These are phyloP conservation scores for Quercus bicolor DNA, from an alignment of 306 rosid genomes.

Conservation along the genomic window DNA sequence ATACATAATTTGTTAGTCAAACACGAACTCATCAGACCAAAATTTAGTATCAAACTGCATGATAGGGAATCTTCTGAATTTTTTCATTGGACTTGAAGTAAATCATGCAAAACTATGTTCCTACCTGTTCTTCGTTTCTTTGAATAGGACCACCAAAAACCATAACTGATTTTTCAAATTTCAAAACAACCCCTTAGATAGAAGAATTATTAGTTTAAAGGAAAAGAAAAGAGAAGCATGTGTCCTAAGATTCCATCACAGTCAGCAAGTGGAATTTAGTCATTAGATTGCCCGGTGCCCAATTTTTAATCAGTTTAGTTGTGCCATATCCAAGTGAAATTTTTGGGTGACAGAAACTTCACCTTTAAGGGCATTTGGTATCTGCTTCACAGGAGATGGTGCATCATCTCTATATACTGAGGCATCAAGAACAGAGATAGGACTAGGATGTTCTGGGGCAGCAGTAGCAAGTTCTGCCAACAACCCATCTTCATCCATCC, in stretches of 20 bases:
- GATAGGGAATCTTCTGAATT: background rate
- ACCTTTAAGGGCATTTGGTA: slow-evolving; percentile 53
- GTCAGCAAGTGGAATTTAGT: background rate
- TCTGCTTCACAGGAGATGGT: slow-evolving; percentile 56
- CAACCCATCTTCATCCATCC: slow-evolving; percentile 47
- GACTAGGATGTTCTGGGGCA: slow-evolving; percentile 72
- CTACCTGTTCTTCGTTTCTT: background rate
- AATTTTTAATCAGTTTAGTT: slow-evolving; percentile 1
- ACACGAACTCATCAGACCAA: background rate
- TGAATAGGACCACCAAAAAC: background rate
- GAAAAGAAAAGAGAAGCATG: background rate
- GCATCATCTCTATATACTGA: slow-evolving; percentile 58
- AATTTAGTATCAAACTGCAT: background rate
- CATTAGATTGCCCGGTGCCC: background rate
- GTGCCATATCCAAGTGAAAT: background rate
- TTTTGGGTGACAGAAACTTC: slow-evolving; percentile 18
- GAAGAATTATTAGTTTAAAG: background rate
- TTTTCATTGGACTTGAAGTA: background rate
- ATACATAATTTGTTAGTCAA: background rate
- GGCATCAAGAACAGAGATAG: slow-evolving; percentile 75
- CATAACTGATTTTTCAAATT: background rate
- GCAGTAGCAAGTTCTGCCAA: slow-evolving; percentile 47
- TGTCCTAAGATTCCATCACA: slow-evolving; percentile 4
- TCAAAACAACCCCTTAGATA: background rate
- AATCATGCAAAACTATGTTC: background rate